Base-by-base conservation (phyloP, 108 stramenopile genomes). In the Mediolabrus comicus region DNA sequence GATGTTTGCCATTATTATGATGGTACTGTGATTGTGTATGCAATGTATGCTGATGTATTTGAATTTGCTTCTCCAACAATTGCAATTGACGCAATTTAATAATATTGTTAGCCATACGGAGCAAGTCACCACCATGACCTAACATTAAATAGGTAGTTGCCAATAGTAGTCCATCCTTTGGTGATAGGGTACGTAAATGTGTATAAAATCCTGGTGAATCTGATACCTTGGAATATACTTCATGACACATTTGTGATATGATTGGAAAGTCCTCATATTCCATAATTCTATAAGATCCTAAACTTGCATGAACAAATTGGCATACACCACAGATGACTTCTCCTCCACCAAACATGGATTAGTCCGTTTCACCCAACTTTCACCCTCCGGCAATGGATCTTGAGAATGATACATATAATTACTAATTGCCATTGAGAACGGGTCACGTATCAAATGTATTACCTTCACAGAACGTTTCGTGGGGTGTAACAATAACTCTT, bases 401-500 rank as follows among this genome's bases (percentile, higher is more conserved):
- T 49, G 46, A 1, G 46, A 49, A 8, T 49, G 46, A n/a, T 49
- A 49, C 0, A 22, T 49, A 22, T 49, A 49, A 8, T 72, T 62
- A 24, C 71, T 72, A 3, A 63, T 39, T 27, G 71, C 71, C 53
- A 72, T 31, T 14, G 53, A 41, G 56, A 59, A 72, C 4, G 71
- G 71, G 41, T 62, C 62, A 17, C 71, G 13, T 12, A 72, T 54
- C 54, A 72, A 63, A 39, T 72, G 71, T 31, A 72, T 53, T 10
- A 72, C 56, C 36, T 63, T 72, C 0, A 63, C 2, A 11, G 53
- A 61, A 29, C 61, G 35, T 25, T 55, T 72, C 3, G 26, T 11
- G 16, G 19, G 30, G 24, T 34, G 46, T 16, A 14, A n/a, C 4
- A 69, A 35, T 36, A 77, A 25, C 34, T 64, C 14, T 19, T 77